Evolutionary conservation across 257 asterid genomes (phyloP), one percentile per base, ranked within the genome.

Genomic region (Plectranthus barbatus): DNA sequence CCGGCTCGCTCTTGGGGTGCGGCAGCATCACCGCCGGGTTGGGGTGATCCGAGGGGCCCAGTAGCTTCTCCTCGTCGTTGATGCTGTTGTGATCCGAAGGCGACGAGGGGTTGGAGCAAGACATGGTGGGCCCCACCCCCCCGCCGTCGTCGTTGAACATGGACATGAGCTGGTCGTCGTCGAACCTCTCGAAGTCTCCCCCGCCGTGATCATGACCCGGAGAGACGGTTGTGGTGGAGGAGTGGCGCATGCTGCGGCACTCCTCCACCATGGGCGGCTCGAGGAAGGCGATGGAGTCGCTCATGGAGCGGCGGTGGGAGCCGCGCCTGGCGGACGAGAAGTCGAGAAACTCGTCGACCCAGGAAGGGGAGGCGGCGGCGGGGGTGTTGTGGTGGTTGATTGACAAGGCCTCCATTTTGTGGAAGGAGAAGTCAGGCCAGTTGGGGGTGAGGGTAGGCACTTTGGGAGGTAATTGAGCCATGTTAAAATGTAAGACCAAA

Each of bases 401-500:
- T 0, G 73, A 47, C 12, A 69, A 56, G 1, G 47, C 66, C 19
- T 83, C 88, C 77, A 74, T 26, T 15, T 74, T 86, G 11, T 62
- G 88, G 44, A 48, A 86, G 9, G 86, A 26, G 51, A 82, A 84
- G 5, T 72, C 78, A 10, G 81, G 66, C 97, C 95, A 90, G n/a
- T 70, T 83, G 11, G 78, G 77, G 5, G 76, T 60, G 76, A 84
- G 60, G 75, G 61, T 82, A 13, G 97, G 97, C 37, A 59, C 90
- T 77, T 83, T 87, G 13, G 97, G 97, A 57, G 97, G 97, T 63
- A 87, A 75, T 6, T 90, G 97, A 36, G 97, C 93, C 97, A 90
- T 87, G 17, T 19, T 24, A 4, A 50, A 48, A 4, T 48, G 18
- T 3, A 4, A 11, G 11, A 71, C 76, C 74, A 74, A 75, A 76